These are phyloP conservation scores for Tardiomyces digboiensis DNA, from an alignment of 1,139 yeast species.

Conservation along the genomic window DNA sequence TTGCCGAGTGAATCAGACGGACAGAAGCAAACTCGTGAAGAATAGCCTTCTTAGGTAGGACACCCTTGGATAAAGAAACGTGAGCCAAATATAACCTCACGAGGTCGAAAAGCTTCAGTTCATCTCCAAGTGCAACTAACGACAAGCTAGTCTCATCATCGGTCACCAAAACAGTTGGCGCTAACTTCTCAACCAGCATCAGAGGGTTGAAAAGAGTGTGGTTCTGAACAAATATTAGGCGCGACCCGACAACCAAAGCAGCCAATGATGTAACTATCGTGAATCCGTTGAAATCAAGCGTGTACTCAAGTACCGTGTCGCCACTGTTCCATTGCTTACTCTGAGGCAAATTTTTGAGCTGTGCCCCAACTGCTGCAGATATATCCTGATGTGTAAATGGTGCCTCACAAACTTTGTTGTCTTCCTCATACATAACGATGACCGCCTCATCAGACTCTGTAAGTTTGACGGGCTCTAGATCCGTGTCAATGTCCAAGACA, in stretches of 20 bases:
- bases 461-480: background rate
- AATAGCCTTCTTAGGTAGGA: conserved; percentile 16
- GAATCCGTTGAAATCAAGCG: background rate
- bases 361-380: background rate
- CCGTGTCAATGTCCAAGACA: background rate
- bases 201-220: background rate
- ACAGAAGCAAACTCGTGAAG: conserved; percentile 18
- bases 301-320: conserved; percentile 10
- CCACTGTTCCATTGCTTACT: background rate
- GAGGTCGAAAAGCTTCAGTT: conserved; percentile 2
- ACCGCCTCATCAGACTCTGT: background rate
- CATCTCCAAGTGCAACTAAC: background rate
- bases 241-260: background rate
- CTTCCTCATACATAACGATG: background rate
- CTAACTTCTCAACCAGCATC: background rate
- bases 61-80: conserved; percentile 18
- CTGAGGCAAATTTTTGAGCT: background rate
- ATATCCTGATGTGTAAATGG: background rate
- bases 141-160: background rate
- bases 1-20: conserved; percentile 21
- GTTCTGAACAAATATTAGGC: background rate
- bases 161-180: background rate
- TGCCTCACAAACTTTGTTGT: background rate
- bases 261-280: background rate
- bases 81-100: conserved; percentile 9